These are phyloP conservation scores for Flammula alnicola DNA, from an alignment of 1,284 basidiomycete species.

Conservation along the genomic window DNA sequence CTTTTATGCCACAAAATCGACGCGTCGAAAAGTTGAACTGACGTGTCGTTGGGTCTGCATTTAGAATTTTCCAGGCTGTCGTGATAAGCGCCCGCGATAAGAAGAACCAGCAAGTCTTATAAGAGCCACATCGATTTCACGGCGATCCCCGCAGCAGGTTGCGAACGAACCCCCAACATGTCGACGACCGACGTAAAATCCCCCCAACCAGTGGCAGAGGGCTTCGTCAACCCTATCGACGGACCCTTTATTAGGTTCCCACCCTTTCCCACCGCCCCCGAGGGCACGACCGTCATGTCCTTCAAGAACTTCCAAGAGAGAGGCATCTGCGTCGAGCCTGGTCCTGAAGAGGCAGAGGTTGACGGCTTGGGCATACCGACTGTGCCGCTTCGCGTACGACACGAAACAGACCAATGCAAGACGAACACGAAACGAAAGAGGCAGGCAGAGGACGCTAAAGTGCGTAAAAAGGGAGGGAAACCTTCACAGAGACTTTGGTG, in stretches of 20 bases:
- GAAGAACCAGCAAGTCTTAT: not conserved
- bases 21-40: constrained; percentile 10
- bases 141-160: constrained; percentile 6
- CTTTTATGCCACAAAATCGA: constrained; percentile 10
- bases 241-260: constrained; percentile 46
- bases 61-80: constrained; percentile 2
- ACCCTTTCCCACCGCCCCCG: constrained; percentile 59
- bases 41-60: not conserved
- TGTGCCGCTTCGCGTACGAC: constrained; percentile 50
- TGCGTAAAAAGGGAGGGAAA: constrained; percentile 19
- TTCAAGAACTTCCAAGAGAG: constrained; percentile 61
- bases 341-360: constrained; percentile 43
- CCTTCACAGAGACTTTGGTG: constrained; percentile 50
- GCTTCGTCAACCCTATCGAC: constrained; percentile 14
- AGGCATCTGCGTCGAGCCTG: constrained; percentile 53
- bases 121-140: not conserved
- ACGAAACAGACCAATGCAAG: constrained; percentile 52
- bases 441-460: constrained; percentile 27
- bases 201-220: not conserved
- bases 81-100: constrained; percentile 13
- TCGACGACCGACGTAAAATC: constrained; percentile 1
- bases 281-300: constrained; percentile 53
- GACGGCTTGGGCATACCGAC: constrained; percentile 67
- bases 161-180: constrained; percentile 1
- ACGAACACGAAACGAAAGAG: constrained; percentile 47